phyloP scores from a whole-genome alignment of 225 moss, liverwort and hornwort species.

The Polytrichum formosum region DNA sequence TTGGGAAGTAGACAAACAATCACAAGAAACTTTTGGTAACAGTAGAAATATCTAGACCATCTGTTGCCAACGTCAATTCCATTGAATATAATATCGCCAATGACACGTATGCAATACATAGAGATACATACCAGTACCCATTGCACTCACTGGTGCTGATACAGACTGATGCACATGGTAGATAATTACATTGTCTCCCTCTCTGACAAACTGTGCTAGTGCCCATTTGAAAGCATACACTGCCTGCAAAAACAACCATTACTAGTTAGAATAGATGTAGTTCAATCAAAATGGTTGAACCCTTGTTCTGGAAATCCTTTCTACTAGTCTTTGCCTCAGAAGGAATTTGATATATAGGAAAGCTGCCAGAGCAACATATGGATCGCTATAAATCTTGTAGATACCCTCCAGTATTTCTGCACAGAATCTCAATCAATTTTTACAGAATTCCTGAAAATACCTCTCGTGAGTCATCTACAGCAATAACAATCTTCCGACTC shows the following conservation, averaged over 20 bases:
- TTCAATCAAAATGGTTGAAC: too few species aligned
- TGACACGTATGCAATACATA: neutral
- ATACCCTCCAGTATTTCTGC: too few species aligned
- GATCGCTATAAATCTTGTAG: too few species aligned
- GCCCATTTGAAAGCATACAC: conserved; percentile 91
- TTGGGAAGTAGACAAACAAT: neutral
- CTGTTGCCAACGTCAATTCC: too few species aligned
- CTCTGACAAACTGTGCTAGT: conserved; percentile 63
- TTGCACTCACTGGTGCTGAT: conserved; percentile 44
- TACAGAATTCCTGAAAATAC: conserved; percentile 17
- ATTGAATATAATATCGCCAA: too few species aligned
- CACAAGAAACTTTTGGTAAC: neutral
- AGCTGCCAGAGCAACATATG: too few species aligned
- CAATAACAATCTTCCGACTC: conserved; percentile 73
- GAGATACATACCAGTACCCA: conserved; percentile 58
- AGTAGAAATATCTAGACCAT: neutral
- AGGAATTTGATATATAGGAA: too few species aligned
- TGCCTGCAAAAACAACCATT: conserved; percentile 40
- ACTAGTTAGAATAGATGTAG: neutral
- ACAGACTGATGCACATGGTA: conserved; percentile 90
- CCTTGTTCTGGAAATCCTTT: too few species aligned
- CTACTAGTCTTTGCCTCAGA: too few species aligned
- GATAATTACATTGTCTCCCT: conserved; percentile 56
- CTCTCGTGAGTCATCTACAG: conserved; percentile 86
- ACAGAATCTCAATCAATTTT: too few species aligned